Evolutionary conservation across 495 filamentous ascomycete genomes (phyloP).

Genomic region (Penicillium taxi): DNA sequence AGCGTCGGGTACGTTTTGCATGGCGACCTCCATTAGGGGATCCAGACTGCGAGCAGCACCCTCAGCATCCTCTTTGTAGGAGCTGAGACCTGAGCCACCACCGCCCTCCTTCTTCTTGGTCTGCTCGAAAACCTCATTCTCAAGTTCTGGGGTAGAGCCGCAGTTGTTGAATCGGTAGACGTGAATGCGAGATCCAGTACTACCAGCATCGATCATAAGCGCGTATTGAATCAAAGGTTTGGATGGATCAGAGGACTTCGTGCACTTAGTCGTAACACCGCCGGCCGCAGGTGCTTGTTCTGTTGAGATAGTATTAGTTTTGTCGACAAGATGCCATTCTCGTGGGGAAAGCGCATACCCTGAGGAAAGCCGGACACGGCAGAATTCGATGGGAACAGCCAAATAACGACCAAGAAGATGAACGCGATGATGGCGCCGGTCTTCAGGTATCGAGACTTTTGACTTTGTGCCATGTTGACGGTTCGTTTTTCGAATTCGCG

Average conservation of each 20-base stretch:
- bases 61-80: conserved; percentile 74
- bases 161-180: conserved; percentile 99
- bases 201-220: conserved; percentile 97
- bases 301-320: conserved; percentile 10
- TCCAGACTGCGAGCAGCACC: conserved; percentile 87
- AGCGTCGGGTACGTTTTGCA: conserved; percentile 75
- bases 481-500: conserved; percentile 14
- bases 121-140: conserved; percentile 84
- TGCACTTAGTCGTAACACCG: conserved; percentile 52
- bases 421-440: conserved; percentile 69
- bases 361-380: conserved; percentile 28
- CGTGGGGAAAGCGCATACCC: conserved; percentile 28
- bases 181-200: conserved; percentile 94
- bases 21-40: conserved; percentile 72
- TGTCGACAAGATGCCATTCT: not conserved
- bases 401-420: conserved; percentile 67
- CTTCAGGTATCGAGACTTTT: conserved; percentile 74
- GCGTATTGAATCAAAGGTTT: conserved; percentile 97
- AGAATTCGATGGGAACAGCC: conserved; percentile 53
- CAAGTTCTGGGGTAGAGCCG: conserved; percentile 87
- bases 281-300: conserved; percentile 20
- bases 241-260: conserved; percentile 66
- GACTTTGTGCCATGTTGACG: conserved; percentile 57
- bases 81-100: conserved; percentile 76
- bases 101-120: conserved; percentile 69